These are phyloP conservation scores for Skeletonema marinoi DNA, from an alignment of 108 stramenopile genomes.

Conservation along the genomic window DNA sequence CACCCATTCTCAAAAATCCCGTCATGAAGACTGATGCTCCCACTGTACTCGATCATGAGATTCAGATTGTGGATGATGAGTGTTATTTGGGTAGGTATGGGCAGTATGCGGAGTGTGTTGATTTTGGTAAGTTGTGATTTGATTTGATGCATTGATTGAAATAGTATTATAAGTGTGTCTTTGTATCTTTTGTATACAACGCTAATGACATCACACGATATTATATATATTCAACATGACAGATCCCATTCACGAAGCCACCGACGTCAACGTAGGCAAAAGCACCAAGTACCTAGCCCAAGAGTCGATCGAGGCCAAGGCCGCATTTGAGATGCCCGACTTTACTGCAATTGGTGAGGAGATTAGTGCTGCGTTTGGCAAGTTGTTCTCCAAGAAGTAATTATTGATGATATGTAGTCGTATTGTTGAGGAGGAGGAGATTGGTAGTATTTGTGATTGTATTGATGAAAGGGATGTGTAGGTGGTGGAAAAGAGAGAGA, in stretches of 20 bases:
- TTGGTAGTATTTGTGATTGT: too few relatives aligned
- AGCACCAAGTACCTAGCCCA: neutral
- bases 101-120: conserved; percentile 10
- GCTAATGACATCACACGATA: neutral
- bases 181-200: neutral
- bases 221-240: neutral
- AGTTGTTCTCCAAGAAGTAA: conserved; percentile 11
- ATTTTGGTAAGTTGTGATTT: conserved; percentile 8
- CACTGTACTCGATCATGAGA: conserved; percentile 3
- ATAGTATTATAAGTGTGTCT: neutral
- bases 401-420: neutral
- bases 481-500: neutral
- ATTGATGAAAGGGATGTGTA: neutral
- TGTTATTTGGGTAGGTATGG: conserved; percentile 27
- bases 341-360: conserved; percentile 14
- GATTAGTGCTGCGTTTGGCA: neutral
- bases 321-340: conserved; percentile 11
- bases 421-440: too few relatives aligned
- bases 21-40: neutral
- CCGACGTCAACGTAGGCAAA: neutral
- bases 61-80: conserved; percentile 12
- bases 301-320: neutral
- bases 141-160: neutral
- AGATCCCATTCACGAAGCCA: conserved; percentile 19
- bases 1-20: conserved; percentile 17